phyloP scores from a whole-genome alignment of 768 basidiomycete genomes.

The Lyophyllum atratum region DNA sequence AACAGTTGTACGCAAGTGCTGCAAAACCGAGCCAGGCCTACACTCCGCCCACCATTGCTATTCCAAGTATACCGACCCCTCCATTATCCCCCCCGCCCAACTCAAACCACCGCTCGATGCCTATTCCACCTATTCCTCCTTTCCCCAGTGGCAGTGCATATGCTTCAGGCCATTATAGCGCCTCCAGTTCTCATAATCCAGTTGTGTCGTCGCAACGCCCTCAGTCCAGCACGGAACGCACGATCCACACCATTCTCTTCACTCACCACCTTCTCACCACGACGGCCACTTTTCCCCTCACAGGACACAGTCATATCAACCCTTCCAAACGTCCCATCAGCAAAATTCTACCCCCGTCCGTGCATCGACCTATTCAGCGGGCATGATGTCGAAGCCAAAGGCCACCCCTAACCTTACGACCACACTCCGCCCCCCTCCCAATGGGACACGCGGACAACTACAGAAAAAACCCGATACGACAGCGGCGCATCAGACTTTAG shows the following conservation, averaged over 20 bases:
- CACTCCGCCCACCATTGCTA: neutral
- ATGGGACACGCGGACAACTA: neutral
- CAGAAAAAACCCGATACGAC: neutral
- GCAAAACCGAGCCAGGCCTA: neutral
- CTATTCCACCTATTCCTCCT: conserved; percentile 1
- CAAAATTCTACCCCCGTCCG: conserved; percentile 6
- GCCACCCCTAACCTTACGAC: conserved; percentile 1
- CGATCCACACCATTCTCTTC: neutral
- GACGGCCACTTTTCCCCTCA: neutral
- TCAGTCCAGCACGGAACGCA: neutral
- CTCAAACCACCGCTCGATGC: neutral
- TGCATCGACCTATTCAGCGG: conserved; percentile 6
- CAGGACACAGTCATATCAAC: conserved; percentile 12
- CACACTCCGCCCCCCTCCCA: conserved; percentile 11
- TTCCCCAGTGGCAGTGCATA: neutral
- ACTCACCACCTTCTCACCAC: neutral
- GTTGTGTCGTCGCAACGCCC: neutral
- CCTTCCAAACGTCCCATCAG: neutral
- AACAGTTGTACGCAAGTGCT: conserved; percentile 19
- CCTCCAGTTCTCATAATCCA: neutral
- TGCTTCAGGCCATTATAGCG: neutral
- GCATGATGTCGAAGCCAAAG: conserved; percentile 2
- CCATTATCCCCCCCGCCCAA: neutral
- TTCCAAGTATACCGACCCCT: neutral
- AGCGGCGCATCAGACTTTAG: neutral